These are phyloP conservation scores for Articulospora tetracladia DNA, from an alignment of 495 filamentous ascomycete species.

Conservation along the genomic window DNA sequence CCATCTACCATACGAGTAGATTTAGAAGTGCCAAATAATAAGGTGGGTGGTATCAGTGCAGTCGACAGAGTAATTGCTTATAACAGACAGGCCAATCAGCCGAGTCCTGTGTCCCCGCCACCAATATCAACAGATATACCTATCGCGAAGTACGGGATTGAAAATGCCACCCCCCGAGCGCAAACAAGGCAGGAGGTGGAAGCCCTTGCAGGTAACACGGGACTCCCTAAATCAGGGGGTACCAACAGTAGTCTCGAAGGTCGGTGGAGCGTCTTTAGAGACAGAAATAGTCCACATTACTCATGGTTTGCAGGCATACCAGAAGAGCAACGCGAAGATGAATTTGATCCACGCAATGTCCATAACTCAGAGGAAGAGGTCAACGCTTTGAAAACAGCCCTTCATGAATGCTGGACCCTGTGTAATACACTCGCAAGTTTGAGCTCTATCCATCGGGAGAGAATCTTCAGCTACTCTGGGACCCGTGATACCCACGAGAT, in stretches of 20 bases:
- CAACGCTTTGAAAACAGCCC: slow-evolving; percentile 65
- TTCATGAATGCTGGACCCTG: slow-evolving; percentile 89
- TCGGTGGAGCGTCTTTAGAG: slow-evolving; percentile 32
- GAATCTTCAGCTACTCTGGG: slow-evolving; percentile 65
- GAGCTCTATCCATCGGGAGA: slow-evolving; percentile 78
- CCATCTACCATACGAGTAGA: slow-evolving; percentile 22
- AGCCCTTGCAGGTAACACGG: slow-evolving; percentile 38
- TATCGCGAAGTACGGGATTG: slow-evolving; percentile 56
- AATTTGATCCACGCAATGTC: slow-evolving; percentile 34
- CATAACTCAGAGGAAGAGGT: slow-evolving; percentile 59
- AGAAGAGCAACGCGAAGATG: slow-evolving; percentile 36
- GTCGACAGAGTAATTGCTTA: slow-evolving; percentile 10
- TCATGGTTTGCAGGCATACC: slow-evolving; percentile 43
- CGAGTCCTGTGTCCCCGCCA: slow-evolving; percentile 54
- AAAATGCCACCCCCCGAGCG: slow-evolving; percentile 75
- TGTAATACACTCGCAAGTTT: slow-evolving; percentile 87
- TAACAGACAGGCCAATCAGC: slow-evolving; percentile 9
- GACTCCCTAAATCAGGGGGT: slow-evolving; percentile 40
- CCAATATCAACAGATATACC: slow-evolving; percentile 67
- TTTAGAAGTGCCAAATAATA: slow-evolving; percentile 27
- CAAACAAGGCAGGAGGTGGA: slow-evolving; percentile 73
- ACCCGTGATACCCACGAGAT: slow-evolving; percentile 73
- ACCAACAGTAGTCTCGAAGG: slow-evolving; percentile 68
- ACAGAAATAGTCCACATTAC: slow-evolving; percentile 3
- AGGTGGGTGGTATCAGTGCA: slow-evolving; percentile 29